A percentile compares a stretch with the other conserved stretches of the same genome.
Evolutionary conservation across 306 rosid species (phyloP).

Genomic region (Inga leiocalycina): DNA sequence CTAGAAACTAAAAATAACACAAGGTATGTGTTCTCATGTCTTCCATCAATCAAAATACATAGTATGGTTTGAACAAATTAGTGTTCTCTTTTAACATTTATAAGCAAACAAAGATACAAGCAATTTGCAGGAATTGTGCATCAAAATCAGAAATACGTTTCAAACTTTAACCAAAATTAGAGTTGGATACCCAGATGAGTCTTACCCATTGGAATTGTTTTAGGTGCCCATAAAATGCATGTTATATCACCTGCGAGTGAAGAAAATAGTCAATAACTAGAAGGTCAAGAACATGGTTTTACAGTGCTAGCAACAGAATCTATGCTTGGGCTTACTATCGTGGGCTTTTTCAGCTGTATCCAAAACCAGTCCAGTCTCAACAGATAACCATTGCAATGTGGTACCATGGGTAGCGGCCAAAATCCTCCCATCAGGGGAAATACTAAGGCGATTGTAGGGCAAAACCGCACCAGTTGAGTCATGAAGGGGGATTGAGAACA

Average conservation of each 20-base stretch:
- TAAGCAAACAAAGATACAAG: slow-evolving; percentile 15
- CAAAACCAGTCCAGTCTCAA: slow-evolving; percentile 82
- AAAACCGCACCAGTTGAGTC: slow-evolving; percentile 63
- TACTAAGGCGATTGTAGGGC: slow-evolving; percentile 79
- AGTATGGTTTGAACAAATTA: not conserved
- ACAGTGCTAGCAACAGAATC: not conserved
- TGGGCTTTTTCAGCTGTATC: slow-evolving; percentile 97
- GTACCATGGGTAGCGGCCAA: slow-evolving; percentile 89
- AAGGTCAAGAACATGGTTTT: slow-evolving; percentile 16
- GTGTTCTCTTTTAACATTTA: not conserved
- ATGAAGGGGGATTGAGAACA: slow-evolving; percentile 82
- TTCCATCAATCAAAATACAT: not conserved
- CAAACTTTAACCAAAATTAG: slow-evolving; percentile 2
- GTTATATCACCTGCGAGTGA: slow-evolving; percentile 79
- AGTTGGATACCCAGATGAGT: slow-evolving; percentile 8
- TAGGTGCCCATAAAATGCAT: slow-evolving; percentile 86
- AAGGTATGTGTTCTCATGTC: not conserved
- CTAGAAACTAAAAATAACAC: not conserved
- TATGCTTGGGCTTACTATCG: slow-evolving; percentile 61
- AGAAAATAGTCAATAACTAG: slow-evolving; percentile 21
- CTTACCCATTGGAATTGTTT: slow-evolving; percentile 66
- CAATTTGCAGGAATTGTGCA: slow-evolving; percentile 6
- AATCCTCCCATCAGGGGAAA: slow-evolving; percentile 83
- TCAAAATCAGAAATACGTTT: slow-evolving; percentile 1
- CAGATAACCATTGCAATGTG: slow-evolving; percentile 87